A percentile compares a stretch with the other conserved stretches of the same genome.
Conservation (phyloP, 805 yeast species). For the Yarrowia sp. region DNA sequence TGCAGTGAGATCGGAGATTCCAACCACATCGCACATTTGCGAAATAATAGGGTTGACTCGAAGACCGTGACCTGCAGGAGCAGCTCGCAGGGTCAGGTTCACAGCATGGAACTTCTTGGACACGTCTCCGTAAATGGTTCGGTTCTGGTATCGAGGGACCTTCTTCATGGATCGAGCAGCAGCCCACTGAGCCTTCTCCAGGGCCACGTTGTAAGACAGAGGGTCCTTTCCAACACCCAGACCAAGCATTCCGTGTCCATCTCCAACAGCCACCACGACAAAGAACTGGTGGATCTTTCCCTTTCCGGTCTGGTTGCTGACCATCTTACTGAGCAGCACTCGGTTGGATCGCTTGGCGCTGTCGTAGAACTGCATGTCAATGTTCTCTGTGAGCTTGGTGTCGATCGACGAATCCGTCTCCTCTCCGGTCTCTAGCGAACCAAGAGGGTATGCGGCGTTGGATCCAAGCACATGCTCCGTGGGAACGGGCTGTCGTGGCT, state of each 20-base stretch:
- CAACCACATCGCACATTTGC: slow-evolving; percentile 89
- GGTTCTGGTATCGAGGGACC: slow-evolving; percentile 82
- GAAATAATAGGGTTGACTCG: slow-evolving; percentile 87
- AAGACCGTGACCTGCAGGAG: slow-evolving; percentile 91
- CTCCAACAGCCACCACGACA: slow-evolving; percentile 87
- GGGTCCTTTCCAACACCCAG: slow-evolving; percentile 92
- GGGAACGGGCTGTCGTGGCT: slow-evolving; percentile 60
- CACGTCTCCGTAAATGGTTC: slow-evolving; percentile 85
- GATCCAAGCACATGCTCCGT: slow-evolving; percentile 52
- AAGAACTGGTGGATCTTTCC: slow-evolving; percentile 84
- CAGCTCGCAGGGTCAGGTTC: slow-evolving; percentile 72
- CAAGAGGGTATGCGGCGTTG: slow-evolving; percentile 1
- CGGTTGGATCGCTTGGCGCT: slow-evolving; percentile 44
- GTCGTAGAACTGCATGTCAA: neutral
- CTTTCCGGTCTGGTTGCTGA: slow-evolving; percentile 86
- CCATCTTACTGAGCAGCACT: slow-evolving; percentile 53
- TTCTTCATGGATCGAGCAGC: slow-evolving; percentile 82
- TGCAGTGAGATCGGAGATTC: slow-evolving; percentile 89
- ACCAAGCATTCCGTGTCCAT: slow-evolving; percentile 89
- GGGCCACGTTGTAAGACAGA: slow-evolving; percentile 66
- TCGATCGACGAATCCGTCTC: neutral
- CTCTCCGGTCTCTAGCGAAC: slow-evolving; percentile 4
- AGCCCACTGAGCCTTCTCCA: slow-evolving; percentile 84
- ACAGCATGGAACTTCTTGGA: slow-evolving; percentile 86
- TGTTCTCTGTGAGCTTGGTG: neutral